Base-by-base conservation (phyloP, 805 yeast species). In the Spathaspora sp. region DNA sequence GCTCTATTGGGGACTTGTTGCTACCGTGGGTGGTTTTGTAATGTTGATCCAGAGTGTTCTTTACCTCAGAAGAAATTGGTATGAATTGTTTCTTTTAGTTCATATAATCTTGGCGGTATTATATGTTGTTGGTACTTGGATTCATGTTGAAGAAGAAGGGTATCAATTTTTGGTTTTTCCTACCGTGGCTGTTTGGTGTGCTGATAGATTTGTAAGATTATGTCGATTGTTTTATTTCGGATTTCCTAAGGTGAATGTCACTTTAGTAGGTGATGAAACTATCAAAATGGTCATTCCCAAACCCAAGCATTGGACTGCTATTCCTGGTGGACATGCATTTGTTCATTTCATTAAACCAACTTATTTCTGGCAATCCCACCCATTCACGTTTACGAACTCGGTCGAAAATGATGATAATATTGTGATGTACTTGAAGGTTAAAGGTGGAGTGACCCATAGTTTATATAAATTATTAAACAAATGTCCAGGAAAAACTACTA, bases 101-200 rank as follows among this genome's bases (percentile, higher is more conserved):
- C 78, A 73, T 50, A 69, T 72, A 16, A 44, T 61, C 60, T 58
- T 55, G 70, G 80, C 71, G 50, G 76, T 47, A 48, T 66, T 52
- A 49, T 70, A 60, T 71, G 69, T 59, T 75, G 81, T 48, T 59
- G 84, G 81, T 60, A 75, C 57, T 49, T 71, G 70, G 81, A 65
- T 62, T 57, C 77, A 52, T 75, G 72, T 76, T 44, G 61, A 64
- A 49, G 65, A 55, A 47, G 64, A 67, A 58, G 78, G 57, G 0
- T 72, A 67, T 46, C 60, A 60, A 16, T 57, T 60, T 56, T 61
- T 68, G 47, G 56, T 61, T 52, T 70, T 66, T 53, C 68, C 74
- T 10, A 48, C 66, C 2, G 51, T 61, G 39, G 75, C 76, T 0
- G 57, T 70, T 9, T 73, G 78, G 78, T 60, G 57, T 0, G 61